phyloP scores from a whole-genome alignment of 352 stramenopile species.

The Pythium folliculosum region DNA sequence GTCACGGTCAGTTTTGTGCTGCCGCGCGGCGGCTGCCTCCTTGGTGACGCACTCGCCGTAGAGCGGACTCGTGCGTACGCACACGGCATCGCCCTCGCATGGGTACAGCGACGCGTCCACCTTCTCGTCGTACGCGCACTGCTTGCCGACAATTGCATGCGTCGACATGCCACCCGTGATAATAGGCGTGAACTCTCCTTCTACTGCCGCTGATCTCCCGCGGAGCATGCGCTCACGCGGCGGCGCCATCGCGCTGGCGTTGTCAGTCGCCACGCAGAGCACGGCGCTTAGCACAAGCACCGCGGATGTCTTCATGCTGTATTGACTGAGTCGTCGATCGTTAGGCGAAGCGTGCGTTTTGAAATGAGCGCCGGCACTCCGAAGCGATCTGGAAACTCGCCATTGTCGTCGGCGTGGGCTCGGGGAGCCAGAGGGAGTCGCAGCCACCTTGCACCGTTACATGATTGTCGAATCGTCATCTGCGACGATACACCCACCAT shows the following conservation, averaged over 20 bases:
- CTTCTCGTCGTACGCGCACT: conserved; percentile 61
- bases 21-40: conserved; percentile 10
- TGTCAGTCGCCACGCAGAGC: background rate
- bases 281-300: background rate
- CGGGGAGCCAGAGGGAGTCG: background rate
- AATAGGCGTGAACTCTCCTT: background rate
- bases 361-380: too few species aligned
- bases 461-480: background rate
- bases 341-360: too few species aligned
- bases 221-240: background rate
- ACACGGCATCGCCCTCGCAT: conserved; percentile 44
- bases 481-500: background rate
- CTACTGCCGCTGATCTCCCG: background rate
- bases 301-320: conserved; percentile 10
- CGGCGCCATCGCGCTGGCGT: too few species aligned
- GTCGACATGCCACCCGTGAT: background rate
- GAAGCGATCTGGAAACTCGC: background rate
- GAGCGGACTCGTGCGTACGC: conserved; percentile 55
- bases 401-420: background rate
- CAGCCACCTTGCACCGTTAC: background rate
- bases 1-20: background rate
- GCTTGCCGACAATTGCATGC: conserved; percentile 31
- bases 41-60: conserved; percentile 51
- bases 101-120: conserved; percentile 57
- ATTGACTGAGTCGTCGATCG: too few species aligned